phyloP scores from a whole-genome alignment of 441 rosid species.

The Populus hybrid region DNA sequence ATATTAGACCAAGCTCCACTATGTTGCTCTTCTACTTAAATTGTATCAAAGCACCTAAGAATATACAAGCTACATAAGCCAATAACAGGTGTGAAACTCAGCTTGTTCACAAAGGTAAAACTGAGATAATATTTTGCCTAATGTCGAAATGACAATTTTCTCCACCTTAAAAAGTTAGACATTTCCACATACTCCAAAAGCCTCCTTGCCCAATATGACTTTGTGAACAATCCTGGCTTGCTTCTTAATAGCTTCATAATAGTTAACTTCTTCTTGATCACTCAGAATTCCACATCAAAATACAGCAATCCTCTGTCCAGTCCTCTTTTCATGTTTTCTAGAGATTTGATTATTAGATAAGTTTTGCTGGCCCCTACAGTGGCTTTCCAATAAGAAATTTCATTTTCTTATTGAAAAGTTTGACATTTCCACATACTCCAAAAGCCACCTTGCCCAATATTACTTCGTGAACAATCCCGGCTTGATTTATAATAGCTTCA shows the following conservation, averaged over 20 bases:
- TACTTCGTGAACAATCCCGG: neutral
- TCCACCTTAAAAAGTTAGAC: neutral
- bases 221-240: neutral
- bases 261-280: neutral
- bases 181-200: neutral
- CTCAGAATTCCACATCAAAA: neutral
- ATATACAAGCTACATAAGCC: neutral
- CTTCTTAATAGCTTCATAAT: neutral
- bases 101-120: neutral
- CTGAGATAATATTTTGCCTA: neutral
- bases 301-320: neutral
- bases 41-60: neutral
- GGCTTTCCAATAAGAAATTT: constrained; percentile 3
- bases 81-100: neutral
- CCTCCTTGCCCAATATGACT: neutral
- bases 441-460: neutral
- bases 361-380: neutral
- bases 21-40: neutral
- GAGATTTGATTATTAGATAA: neutral
- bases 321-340: neutral
- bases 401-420: neutral
- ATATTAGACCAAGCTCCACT: neutral
- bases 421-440: neutral
- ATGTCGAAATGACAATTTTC: neutral
- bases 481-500: neutral